phyloP scores from a whole-genome alignment of 2,329 filamentous ascomycete genomes.

The Ilyonectria sp. region DNA sequence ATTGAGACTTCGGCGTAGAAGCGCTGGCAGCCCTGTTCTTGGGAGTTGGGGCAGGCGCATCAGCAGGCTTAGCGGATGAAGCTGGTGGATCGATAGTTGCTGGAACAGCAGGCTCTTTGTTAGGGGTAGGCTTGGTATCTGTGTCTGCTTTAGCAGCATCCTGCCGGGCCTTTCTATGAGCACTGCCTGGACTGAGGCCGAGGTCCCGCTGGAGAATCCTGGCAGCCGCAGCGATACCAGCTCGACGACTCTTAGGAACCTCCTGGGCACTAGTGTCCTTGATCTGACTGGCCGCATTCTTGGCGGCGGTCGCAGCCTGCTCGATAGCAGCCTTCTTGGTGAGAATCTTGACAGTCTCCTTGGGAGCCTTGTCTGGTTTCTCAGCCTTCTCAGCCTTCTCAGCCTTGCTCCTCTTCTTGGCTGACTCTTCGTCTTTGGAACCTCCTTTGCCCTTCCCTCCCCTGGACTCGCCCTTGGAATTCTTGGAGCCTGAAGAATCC shows the following conservation, averaged over 20 bases:
- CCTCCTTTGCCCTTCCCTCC: slow-evolving; percentile 63
- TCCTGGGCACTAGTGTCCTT: slow-evolving; percentile 51
- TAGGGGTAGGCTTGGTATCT: slow-evolving; percentile 57
- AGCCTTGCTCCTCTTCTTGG: slow-evolving; percentile 74
- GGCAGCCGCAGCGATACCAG: slow-evolving; percentile 75
- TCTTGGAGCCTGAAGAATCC: slow-evolving; percentile 60
- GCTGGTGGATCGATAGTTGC: slow-evolving; percentile 39
- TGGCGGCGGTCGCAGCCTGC: slow-evolving; percentile 62
- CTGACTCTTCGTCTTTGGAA: slow-evolving; percentile 63
- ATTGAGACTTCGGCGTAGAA: slow-evolving; percentile 43
- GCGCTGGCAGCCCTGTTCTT: slow-evolving; percentile 43
- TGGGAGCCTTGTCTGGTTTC: slow-evolving; percentile 66
- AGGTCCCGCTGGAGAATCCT: slow-evolving; percentile 77
- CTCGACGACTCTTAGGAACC: slow-evolving; percentile 69
- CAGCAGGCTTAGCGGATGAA: slow-evolving; percentile 40
- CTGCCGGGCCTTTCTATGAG: slow-evolving; percentile 72
- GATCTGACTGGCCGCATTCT: slow-evolving; percentile 56
- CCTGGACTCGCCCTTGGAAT: slow-evolving; percentile 71
- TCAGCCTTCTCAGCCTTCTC: slow-evolving; percentile 75
- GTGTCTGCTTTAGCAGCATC: slow-evolving; percentile 71
- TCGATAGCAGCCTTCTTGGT: slow-evolving; percentile 72
- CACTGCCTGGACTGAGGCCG: slow-evolving; percentile 74
- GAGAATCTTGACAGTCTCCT: slow-evolving; percentile 75
- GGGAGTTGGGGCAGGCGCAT: slow-evolving; percentile 33
- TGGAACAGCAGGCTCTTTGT: slow-evolving; percentile 51